A percentile compares a stretch with the other conserved stretches of the same genome.
phyloP scores from a whole-genome alignment of 1,139 yeast genomes.

The Pichia sp. region DNA sequence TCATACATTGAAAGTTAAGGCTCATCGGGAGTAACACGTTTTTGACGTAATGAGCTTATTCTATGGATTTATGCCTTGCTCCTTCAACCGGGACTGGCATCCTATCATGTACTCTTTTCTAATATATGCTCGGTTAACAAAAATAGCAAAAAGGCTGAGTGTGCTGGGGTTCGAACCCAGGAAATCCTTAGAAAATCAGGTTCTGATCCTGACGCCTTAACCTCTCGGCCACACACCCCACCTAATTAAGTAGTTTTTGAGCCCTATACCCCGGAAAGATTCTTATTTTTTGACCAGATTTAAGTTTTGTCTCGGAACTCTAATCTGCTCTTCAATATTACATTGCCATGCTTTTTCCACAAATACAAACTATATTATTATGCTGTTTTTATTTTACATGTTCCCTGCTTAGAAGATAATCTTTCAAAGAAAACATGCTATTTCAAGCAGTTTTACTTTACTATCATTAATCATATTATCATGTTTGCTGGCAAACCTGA shows the following conservation, averaged over 20 bases:
- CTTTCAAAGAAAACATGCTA: no score
- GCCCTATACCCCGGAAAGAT: background rate
- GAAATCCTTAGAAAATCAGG: slow-evolving; percentile 23
- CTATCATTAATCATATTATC: no score
- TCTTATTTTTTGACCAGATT: background rate
- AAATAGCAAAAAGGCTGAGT: slow-evolving; percentile 14
- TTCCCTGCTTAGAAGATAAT: no score
- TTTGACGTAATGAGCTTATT: background rate
- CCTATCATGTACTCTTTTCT: background rate
- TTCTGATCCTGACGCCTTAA: slow-evolving; percentile 24
- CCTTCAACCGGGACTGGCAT: background rate
- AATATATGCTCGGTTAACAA: background rate
- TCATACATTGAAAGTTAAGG: background rate
- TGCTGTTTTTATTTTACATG: no score
- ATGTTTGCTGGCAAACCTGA: no score
- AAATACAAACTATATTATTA: no score
- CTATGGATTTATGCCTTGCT: background rate
- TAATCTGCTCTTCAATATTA: background rate
- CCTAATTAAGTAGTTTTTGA: background rate
- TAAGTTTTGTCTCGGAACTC: no score
- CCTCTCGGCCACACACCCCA: slow-evolving; percentile 24
- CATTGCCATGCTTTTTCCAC: no score
- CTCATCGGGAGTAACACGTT: background rate
- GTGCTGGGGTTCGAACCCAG: slow-evolving; percentile 24
- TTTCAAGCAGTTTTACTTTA: no score